These are phyloP conservation scores for Dipteronia sinensis DNA, from an alignment of 345 rosid genomes.

Conservation along the genomic window DNA sequence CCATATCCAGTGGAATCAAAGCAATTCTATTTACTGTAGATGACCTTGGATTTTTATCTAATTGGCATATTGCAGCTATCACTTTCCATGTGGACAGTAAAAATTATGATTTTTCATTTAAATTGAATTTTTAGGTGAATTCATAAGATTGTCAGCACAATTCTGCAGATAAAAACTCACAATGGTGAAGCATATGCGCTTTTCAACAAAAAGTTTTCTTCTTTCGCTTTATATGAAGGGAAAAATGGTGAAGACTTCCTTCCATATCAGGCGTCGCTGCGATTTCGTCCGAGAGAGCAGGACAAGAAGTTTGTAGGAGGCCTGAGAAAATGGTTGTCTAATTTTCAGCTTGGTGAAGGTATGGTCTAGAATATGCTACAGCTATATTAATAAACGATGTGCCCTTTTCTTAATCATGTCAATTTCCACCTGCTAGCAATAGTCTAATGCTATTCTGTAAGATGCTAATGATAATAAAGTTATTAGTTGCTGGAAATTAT, in stretches of 20 bases:
- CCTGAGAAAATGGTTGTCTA: slow-evolving; percentile 49
- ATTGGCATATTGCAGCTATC: background rate
- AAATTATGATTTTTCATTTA: background rate
- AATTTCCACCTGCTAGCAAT: background rate
- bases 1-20: background rate
- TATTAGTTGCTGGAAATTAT: background rate
- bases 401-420: background rate
- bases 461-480: background rate
- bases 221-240: slow-evolving; percentile 69
- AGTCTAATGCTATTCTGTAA: background rate
- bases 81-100: background rate
- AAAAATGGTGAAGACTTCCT: slow-evolving; percentile 37
- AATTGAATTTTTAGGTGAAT: background rate
- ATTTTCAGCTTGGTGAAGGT: slow-evolving; percentile 49
- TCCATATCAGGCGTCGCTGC: slow-evolving; percentile 63
- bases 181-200: slow-evolving; percentile 51
- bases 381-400: background rate
- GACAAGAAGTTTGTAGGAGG: slow-evolving; percentile 46
- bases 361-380: background rate
- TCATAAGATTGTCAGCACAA: background rate
- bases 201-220: slow-evolving; percentile 54
- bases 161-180: slow-evolving; percentile 52
- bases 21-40: background rate
- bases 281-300: slow-evolving; percentile 45
- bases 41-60: background rate